A percentile compares a stretch with the other conserved stretches of the same genome.
These are phyloP conservation scores for Talaromyces sp. DNA, from an alignment of 2,329 filamentous ascomycete species.

Conservation along the genomic window DNA sequence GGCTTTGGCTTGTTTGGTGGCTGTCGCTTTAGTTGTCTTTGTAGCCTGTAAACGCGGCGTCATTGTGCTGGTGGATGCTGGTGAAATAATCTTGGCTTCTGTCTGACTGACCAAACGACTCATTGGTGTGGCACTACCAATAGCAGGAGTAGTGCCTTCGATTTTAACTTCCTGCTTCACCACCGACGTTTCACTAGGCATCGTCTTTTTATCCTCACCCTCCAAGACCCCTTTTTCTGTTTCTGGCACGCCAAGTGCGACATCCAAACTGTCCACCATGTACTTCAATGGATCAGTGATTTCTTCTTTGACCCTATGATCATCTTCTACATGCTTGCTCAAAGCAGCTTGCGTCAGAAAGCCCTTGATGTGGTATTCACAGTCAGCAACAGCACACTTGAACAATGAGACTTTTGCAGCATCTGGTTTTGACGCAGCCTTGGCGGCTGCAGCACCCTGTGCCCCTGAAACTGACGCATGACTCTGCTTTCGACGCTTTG, in stretches of 20 bases:
- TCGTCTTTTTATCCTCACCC: constrained; percentile 19
- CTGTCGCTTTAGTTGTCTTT: constrained; percentile 28
- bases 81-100: constrained; percentile 33
- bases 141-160: constrained; percentile 28
- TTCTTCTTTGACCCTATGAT: constrained; percentile 49
- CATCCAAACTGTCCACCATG: constrained; percentile 52
- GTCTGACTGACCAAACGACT: constrained; percentile 33
- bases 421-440: constrained; percentile 20
- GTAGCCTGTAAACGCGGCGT: constrained; percentile 28
- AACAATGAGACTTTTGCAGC: constrained; percentile 38
- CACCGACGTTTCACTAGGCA: background rate
- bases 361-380: constrained; percentile 53
- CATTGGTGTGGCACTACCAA: constrained; percentile 31
- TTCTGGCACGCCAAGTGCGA: constrained; percentile 41
- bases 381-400: constrained; percentile 52
- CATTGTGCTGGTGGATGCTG: constrained; percentile 33
- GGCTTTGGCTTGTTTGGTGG: constrained; percentile 29
- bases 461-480: constrained; percentile 33
- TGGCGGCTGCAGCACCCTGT: constrained; percentile 22
- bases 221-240: constrained; percentile 41
- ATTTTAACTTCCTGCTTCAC: constrained; percentile 28
- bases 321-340: constrained; percentile 53
- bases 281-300: constrained; percentile 57
- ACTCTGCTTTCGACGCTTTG: constrained; percentile 57
- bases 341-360: constrained; percentile 55